Conservation (phyloP, 768 basidiomycete species). For the Strobilomyces dryophilus region DNA sequence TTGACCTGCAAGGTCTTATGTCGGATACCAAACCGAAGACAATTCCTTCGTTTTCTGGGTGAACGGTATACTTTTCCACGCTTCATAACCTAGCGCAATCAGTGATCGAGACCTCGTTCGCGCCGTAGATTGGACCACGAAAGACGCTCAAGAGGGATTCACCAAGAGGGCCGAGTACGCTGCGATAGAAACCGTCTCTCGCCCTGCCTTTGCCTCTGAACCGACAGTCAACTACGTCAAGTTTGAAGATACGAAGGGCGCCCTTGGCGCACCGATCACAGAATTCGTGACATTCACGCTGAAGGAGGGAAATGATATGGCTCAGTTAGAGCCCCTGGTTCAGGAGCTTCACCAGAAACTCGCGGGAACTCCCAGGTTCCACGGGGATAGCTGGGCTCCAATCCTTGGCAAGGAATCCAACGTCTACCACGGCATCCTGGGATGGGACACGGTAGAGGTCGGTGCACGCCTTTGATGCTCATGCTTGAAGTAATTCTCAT, state of each 20-base stretch:
- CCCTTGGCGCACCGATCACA: conserved; percentile 26
- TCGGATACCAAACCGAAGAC: conserved; percentile 29
- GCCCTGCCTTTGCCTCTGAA: conserved; percentile 17
- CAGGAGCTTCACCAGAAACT: conserved; percentile 20
- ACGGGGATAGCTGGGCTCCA: conserved; percentile 30
- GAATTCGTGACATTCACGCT: conserved; percentile 34
- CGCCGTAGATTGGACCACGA: conserved; percentile 25
- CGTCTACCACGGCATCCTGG: conserved; percentile 30
- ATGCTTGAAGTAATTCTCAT: background rate
- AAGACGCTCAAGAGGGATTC: conserved; percentile 14
- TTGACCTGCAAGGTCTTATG: conserved; percentile 23
- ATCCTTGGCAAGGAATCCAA: conserved; percentile 16
- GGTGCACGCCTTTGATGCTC: background rate
- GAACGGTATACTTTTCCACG: conserved; percentile 7
- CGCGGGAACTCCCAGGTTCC: conserved; percentile 17
- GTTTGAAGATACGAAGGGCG: conserved; percentile 19
- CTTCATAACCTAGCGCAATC: background rate
- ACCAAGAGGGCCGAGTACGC: conserved; percentile 6
- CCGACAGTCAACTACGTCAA: conserved; percentile 15
- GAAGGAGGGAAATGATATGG: conserved; percentile 20
- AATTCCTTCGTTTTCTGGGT: conserved; percentile 25
- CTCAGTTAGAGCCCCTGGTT: conserved; percentile 20
- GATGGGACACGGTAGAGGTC: conserved; percentile 36
- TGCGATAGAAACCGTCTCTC: background rate
- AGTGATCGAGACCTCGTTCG: conserved; percentile 6